These are phyloP conservation scores for Aureobasidium subglaciale DNA, from an alignment of 2,329 filamentous ascomycete species.

Conservation along the genomic window DNA sequence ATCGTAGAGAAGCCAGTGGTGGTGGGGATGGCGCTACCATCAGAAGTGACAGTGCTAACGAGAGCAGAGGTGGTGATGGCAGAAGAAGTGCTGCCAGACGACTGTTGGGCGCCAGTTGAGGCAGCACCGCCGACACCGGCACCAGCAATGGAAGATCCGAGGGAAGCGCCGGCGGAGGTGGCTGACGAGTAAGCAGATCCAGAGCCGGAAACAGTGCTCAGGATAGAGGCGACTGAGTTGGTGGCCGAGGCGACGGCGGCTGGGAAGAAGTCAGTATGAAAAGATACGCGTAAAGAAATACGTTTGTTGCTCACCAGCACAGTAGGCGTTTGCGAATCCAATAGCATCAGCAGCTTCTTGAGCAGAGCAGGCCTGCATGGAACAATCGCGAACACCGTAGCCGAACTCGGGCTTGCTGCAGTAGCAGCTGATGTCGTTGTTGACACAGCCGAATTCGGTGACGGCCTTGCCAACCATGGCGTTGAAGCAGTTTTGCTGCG, in stretches of 20 bases:
- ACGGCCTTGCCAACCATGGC: conserved; percentile 30
- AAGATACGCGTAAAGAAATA: background rate
- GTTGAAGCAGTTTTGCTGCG: conserved; percentile 29
- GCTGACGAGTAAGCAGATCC: conserved; percentile 16
- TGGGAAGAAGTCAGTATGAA: conserved; percentile 1
- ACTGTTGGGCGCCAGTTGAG: background rate
- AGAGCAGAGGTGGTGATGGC: conserved; percentile 26
- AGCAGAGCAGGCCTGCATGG: conserved; percentile 28
- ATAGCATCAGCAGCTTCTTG: conserved; percentile 23
- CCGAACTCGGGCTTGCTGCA: conserved; percentile 31
- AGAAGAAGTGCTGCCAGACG: conserved; percentile 6
- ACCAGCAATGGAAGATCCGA: no score
- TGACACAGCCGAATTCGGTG: conserved; percentile 25
- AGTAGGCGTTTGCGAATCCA: conserved; percentile 29
- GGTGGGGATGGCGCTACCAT: conserved; percentile 26
- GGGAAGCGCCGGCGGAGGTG: conserved; percentile 16
- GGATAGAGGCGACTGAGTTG: conserved; percentile 12
- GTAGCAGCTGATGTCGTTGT: conserved; percentile 29
- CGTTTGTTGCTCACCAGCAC: conserved; percentile 17
- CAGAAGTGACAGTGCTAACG: conserved; percentile 25
- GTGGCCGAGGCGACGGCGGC: conserved; percentile 9
- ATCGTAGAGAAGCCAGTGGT: conserved; percentile 30
- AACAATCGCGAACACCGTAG: conserved; percentile 34
- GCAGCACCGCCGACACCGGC: conserved; percentile 1
- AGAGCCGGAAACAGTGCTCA: conserved; percentile 12